phyloP scores from a whole-genome alignment of 208 protist genomes.

The Leptomonas seymouri region DNA sequence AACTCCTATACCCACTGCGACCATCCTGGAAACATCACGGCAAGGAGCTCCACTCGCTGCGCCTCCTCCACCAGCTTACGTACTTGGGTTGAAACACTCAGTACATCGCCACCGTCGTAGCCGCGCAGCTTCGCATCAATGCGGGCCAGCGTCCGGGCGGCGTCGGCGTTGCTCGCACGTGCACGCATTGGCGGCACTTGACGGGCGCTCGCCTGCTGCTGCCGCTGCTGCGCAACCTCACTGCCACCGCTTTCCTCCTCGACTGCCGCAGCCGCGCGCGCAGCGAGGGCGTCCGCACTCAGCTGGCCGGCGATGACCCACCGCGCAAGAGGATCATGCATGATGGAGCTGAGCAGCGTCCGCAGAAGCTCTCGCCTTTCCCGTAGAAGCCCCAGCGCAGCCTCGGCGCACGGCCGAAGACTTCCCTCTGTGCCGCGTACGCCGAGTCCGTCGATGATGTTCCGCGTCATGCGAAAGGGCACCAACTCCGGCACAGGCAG shows the following conservation, averaged over 20 bases:
- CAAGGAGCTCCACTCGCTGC: constrained; percentile 66
- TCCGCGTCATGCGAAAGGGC: constrained; percentile 97
- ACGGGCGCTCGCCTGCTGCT: constrained; percentile 24
- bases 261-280: constrained; percentile 13
- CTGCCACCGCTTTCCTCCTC: not conserved
- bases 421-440: constrained; percentile 91
- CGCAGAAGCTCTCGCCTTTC: constrained; percentile 69
- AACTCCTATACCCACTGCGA: constrained; percentile 71
- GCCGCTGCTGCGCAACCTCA: constrained; percentile 1
- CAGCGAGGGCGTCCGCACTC: not conserved
- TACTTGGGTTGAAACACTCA: constrained; percentile 67
- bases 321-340: constrained; percentile 96
- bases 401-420: constrained; percentile 90
- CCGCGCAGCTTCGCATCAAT: constrained; percentile 90
- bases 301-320: constrained; percentile 70
- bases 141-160: constrained; percentile 70
- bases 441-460: constrained; percentile 97
- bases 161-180: constrained; percentile 55
- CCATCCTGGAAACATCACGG: constrained; percentile 83
- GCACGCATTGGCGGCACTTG: constrained; percentile 28
- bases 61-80: constrained; percentile 68
- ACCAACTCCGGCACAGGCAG: constrained; percentile 95
- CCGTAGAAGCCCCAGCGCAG: constrained; percentile 86
- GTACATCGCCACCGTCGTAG: constrained; percentile 67
- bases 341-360: constrained; percentile 93